Conservation (phyloP, 2,329 filamentous ascomycete species). For the Alternaria dauci region DNA sequence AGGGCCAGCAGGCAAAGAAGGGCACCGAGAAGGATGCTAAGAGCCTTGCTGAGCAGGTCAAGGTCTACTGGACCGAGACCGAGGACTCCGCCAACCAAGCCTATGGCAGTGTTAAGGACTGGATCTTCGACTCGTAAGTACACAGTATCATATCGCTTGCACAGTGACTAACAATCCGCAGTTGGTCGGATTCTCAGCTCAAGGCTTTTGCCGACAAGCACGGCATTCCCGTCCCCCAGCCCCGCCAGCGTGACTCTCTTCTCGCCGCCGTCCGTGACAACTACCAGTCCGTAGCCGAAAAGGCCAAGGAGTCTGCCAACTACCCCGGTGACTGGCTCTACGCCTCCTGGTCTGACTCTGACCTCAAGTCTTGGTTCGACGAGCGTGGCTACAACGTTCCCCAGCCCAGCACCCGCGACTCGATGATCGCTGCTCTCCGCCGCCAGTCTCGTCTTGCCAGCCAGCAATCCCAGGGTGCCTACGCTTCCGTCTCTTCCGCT, state of each 20-base stretch:
- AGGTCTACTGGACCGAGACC: constrained; percentile 78
- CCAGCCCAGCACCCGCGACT: constrained; percentile 84
- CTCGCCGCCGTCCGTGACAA: constrained; percentile 79
- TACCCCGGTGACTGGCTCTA: constrained; percentile 98
- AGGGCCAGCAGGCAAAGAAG: constrained; percentile 74
- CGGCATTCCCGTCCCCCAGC: constrained; percentile 85
- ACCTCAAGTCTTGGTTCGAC: constrained; percentile 93
- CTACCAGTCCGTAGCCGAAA: constrained; percentile 81
- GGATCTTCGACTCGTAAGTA: constrained; percentile 83
- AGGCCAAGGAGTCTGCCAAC: constrained; percentile 75
- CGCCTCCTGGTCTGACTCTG: constrained; percentile 87
- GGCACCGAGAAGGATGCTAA: constrained; percentile 74
- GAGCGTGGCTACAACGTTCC: constrained; percentile 85
- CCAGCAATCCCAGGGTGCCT: constrained; percentile 67
- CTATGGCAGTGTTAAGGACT: constrained; percentile 78
- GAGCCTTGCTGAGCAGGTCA: constrained; percentile 72
- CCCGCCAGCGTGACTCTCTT: constrained; percentile 82
- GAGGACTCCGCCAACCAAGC: constrained; percentile 78
- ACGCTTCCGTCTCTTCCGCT: constrained; percentile 55
- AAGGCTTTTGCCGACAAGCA: constrained; percentile 93
- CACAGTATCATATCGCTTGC: not conserved
- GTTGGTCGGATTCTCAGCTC: constrained; percentile 91
- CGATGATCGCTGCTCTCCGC: constrained; percentile 85
- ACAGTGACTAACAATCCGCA: constrained; percentile 56
- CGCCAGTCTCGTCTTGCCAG: constrained; percentile 87